Evolutionary conservation across 2,329 filamentous ascomycete genomes (phyloP), one percentile per base, ranked within the genome.

Genomic region (Ophiostoma sp.): DNA sequence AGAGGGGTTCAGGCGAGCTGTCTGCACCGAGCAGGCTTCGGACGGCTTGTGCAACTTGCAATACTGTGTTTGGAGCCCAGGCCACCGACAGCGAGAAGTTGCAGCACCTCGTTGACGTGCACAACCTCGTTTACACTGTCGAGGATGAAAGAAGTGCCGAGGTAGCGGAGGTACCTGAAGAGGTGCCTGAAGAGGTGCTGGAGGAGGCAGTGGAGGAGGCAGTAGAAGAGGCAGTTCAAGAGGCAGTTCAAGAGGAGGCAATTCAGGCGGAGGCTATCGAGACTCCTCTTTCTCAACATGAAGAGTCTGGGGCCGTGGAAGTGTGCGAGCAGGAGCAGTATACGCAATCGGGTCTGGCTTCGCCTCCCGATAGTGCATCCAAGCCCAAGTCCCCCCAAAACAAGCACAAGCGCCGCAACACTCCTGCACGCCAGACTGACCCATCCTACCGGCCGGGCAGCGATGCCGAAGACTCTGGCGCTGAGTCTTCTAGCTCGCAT

Each of bases 381-480:
- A 48, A 23, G 3, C 10, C 54, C 23, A 41, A 41, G 39, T 23
- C 54, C 33, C n/a, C 54, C 33, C n/a, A 31, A 20, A 52, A 17
- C n/a, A 68, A 33, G 36, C 60, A 62, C 39, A 41, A 33, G 60
- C 68, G 62, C 44, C 52, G 35, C 33, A 44, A 10, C 62, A 41
- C 33, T 8, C 33, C 62, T 65, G 35, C 35, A 13, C 33, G 33
- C 35, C 62, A 17, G 27, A 8, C 17, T 33, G 62, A 65, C 20
- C 35, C 35, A 27, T 27, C 35, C 33, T 65, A 39, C 62, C 17
- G 11, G 31, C 62, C 62, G 17, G 62, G 7, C 35, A 5, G 11
- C 3, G 33, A 36, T 48, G 44, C 7, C 33, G 62, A 65, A 3
- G 62, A 39, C 20, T 1, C 33, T n/a, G 62, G 35, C 35, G 35